Percentiles rank a stretch among this genome's conserved stretches.
These are phyloP conservation scores for Orobanche coerulescens DNA, from an alignment of 257 asterid species.

Conservation along the genomic window DNA sequence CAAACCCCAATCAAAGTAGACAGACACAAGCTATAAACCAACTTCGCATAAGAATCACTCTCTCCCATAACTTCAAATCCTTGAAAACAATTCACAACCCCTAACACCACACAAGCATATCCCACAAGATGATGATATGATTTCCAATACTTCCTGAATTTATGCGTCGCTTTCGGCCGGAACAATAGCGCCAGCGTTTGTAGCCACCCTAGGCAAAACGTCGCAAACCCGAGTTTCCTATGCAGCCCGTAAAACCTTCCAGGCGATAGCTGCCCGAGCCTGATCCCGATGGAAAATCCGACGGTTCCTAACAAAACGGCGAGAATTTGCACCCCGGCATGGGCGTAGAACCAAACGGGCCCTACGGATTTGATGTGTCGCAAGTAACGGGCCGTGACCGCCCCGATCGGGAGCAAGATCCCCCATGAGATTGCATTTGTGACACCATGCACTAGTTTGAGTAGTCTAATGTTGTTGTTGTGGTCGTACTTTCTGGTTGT, in stretches of 20 bases:
- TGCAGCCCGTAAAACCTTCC: slow-evolving; percentile 61
- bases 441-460: slow-evolving; percentile 52
- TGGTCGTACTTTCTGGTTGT: slow-evolving; percentile 28
- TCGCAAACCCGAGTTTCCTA: slow-evolving; percentile 67
- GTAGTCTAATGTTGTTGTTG: slow-evolving; percentile 29
- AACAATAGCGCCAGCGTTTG: slow-evolving; percentile 76
- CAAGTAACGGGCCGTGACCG: slow-evolving; percentile 57
- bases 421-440: slow-evolving; percentile 80
- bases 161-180: slow-evolving; percentile 75
- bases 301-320: slow-evolving; percentile 58
- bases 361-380: slow-evolving; percentile 53
- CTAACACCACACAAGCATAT: slow-evolving; percentile 71
- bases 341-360: slow-evolving; percentile 73
- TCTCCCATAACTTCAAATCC: slow-evolving; percentile 82
- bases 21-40: slow-evolving; percentile 61
- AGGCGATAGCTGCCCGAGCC: slow-evolving; percentile 64
- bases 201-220: slow-evolving; percentile 69
- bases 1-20: slow-evolving; percentile 63
- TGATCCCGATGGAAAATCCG: slow-evolving; percentile 67
- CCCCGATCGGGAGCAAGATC: slow-evolving; percentile 66
- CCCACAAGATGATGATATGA: slow-evolving; percentile 94
- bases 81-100: slow-evolving; percentile 72
- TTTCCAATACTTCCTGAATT: slow-evolving; percentile 80
- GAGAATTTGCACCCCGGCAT: slow-evolving; percentile 64
- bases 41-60: slow-evolving; percentile 34